Base-by-base conservation (phyloP, 192 early-diverging fungal species). In the Coemansia sp. region DNA sequence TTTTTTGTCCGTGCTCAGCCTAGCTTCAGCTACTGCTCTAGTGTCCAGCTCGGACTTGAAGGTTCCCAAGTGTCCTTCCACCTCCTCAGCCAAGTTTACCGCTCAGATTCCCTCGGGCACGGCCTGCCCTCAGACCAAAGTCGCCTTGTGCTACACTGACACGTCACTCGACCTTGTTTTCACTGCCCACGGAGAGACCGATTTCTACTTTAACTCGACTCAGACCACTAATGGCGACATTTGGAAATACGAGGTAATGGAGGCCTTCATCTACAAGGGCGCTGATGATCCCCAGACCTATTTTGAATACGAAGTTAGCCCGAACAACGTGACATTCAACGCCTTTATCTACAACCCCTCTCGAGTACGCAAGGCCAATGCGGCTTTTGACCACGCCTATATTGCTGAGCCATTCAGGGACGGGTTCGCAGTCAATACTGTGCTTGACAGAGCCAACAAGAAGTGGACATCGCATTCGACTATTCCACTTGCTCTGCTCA, bases 191-290 rank as follows among this genome's bases (percentile, higher is more conserved):
- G 65, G 68, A 20, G 80, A 77, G 47, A 77, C 64, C 25, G 68
- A 74, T 45, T 77, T 63, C 29, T 77, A 74, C 66, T 77, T 68
- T 68, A 57, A 83, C 58, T 53, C 64, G 4, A 65, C 19, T 22
- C 80, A 83, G 42, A 49, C 35, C 25, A 83, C 80, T 12, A 83
- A 83, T 45, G 80, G 66, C 12, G 75, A 77, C n/a, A 77, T 83
- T 45, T 83, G 80, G 80, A 71, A 59, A 5, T 83, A 83, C 62
- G 71, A 83, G 20, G 80, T 77, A 12, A 67, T 83, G 51, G 80
- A 83, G 64, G 75, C 80, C 6, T 83, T 83, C 53, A 77, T 83
- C 62, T 71, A 77, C 63, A 67, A 69, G 68, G 80, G 80, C n/a
- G 20, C 20, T 12, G 65, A 74, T 14, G 62, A 77, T 24, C 80